A percentile compares a stretch with the other conserved stretches of the same genome.
Conservation (phyloP, 768 basidiomycete species). For the Pulveroboletus sp. region DNA sequence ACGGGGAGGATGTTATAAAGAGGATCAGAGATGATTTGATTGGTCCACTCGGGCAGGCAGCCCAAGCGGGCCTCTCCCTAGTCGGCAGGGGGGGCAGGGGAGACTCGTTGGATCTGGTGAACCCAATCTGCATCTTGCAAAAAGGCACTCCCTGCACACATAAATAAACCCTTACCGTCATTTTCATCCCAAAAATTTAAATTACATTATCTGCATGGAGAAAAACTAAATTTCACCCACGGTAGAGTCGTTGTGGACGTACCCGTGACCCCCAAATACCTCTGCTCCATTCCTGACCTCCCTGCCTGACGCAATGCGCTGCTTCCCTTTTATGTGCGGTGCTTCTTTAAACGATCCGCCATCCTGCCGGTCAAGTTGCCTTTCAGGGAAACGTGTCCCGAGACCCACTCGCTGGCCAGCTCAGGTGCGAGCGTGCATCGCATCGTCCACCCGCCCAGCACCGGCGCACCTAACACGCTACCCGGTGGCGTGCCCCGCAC, state of each 20-base stretch:
- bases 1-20: constrained; percentile 27
- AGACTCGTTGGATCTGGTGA: constrained; percentile 16
- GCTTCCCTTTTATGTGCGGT: constrained; percentile 11
- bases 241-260: neutral
- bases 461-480: no score
- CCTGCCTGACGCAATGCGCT: neutral
- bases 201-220: neutral
- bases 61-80: neutral
- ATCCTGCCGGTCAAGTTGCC: constrained; percentile 4
- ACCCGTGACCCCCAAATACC: constrained; percentile 12
- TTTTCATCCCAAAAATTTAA: neutral
- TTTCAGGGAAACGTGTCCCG: neutral
- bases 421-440: no score
- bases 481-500: no score
- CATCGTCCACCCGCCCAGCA: no score
- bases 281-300: neutral
- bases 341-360: constrained; percentile 21
- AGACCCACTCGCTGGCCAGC: neutral
- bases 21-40: constrained; percentile 26
- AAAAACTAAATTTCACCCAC: neutral
- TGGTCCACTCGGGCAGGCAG: constrained; percentile 12
- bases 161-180: constrained; percentile 2
- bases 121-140: constrained; percentile 19
- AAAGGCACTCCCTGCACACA: constrained; percentile 3
- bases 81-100: neutral